Evolutionary conservation across 371 early-diverging fungal species (phyloP), one percentile per base, ranked within the genome.

Genomic region (Zychaea mexicana): DNA sequence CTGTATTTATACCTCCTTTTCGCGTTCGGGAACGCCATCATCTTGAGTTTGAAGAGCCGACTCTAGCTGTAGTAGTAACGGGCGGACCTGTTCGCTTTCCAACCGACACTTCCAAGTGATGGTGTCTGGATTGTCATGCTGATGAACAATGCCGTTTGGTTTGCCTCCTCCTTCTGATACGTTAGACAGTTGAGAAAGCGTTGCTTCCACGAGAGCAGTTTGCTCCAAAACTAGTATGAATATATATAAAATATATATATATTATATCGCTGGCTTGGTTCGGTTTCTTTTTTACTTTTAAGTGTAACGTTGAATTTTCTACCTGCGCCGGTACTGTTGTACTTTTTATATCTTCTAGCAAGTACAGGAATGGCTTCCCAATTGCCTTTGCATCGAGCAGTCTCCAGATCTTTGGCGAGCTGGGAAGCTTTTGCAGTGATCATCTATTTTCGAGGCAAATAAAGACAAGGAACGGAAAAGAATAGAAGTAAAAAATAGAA

Each of bases 1-100:
- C 38, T 97, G 54, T 98, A 98, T 73, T 92, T 98, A 57, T 99
- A 99, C 89, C 84, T 99, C 68, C 97, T 98, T 57, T 92, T 98
- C 76, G 94, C 98, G 85, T 91, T 98, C 68, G 93, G 98, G 86
- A 97, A 98, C 90, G 76, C 76, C 82, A 88, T 96, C 83, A 95
- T 96, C 76, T 22, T 52, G 32, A 52, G 62, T 32, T 52, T 61
- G 36, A 42, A 61, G 62, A 32, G 52, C 62, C 53, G 62, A 32
- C 62, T 61, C 53, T 7, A 61, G 54, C 31, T 61, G 69, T 59
- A 8, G 68, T 31, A 24, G 58, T 24, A 24, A 58, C 27, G 52
- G 73, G 59, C 22, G 62, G 24, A 52, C 65, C 57, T 55, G 70
- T 66, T 58, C 38, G 24, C 24, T 27, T 17, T 58, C 45, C 28